Base-by-base conservation (phyloP, 2,329 filamentous ascomycete species). In the Pseudocercospora fijiensis region DNA sequence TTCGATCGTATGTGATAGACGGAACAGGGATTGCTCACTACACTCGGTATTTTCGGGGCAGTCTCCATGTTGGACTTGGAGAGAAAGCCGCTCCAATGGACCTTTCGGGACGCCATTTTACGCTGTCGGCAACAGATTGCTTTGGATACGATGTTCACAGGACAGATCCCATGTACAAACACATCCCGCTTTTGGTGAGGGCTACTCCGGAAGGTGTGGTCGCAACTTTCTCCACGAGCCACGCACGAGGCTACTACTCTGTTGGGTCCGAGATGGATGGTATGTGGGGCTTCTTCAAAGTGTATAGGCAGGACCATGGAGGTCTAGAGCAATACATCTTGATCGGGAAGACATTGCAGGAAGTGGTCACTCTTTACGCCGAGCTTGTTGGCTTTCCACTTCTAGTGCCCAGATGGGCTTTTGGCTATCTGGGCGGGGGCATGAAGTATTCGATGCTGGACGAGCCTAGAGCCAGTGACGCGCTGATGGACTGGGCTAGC, bases 41-140 rank as follows among this genome's bases (percentile, higher is more conserved):
- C 71, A 86, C 85, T 0, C 76, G 80, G 13, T 88, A 89, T 73
- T 85, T 88, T 65, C 78, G 83, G 16, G 80, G 83, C 20, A 87
- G 85, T 0, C 80, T 91, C 0, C 87, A 91, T 69, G 84, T 90
- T 18, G 89, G 89, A 0, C 79, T 91, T 0, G 89, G 89, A 4
- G 89, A 91, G 73, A 91, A 91, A 73, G 81, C 86, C 4, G 88
- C 88, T 0, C 89, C 89, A 0, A 90, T 91, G 87, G 85, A 91
- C 70, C 80, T 92, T 0, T 86, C 83, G 0, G 87, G 86, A 30
- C 82, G 89, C 0, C 81, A 84, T 26, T 91, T 91, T 73, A 82
- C 83, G 26, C 79, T 91, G 13, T 86, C 87, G 0, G 88, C 87
- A 1, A 90, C 87, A 0, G 89, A 91, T 74, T 88, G 85, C 41